These are phyloP conservation scores for Kwoniella dendrophila DNA, from an alignment of 768 basidiomycete genomes.

Conservation along the genomic window DNA sequence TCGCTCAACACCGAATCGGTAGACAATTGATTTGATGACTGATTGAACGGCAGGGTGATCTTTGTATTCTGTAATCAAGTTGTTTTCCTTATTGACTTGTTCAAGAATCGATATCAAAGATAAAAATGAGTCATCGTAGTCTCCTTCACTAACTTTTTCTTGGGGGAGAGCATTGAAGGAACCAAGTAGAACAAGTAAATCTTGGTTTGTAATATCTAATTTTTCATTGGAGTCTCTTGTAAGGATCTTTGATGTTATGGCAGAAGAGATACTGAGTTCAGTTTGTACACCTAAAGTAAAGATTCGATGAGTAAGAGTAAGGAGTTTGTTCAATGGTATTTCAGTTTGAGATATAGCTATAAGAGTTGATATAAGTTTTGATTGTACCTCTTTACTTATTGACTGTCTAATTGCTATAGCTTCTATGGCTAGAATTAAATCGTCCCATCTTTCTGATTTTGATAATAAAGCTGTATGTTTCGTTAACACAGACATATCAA, in stretches of 20 bases:
- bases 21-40: conserved; percentile 8
- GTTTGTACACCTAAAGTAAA: conserved; percentile 9
- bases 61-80: not conserved
- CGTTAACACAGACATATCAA: conserved; percentile 1
- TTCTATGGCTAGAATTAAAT: conserved; percentile 6
- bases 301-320: conserved; percentile 5
- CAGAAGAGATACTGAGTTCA: not conserved
- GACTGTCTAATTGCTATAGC: not conserved
- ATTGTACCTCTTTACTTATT: not conserved
- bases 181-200: conserved; percentile 21
- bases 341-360: not conserved
- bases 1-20: conserved; percentile 20
- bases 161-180: not conserved
- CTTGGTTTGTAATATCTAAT: conserved; percentile 8
- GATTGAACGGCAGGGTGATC: not conserved
- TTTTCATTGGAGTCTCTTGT: not conserved
- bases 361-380: not conserved
- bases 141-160: conserved; percentile 11
- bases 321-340: conserved; percentile 4
- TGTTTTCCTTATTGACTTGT: not conserved
- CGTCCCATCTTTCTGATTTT: conserved; percentile 10
- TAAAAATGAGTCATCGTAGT: conserved; percentile 34
- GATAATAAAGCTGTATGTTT: conserved; percentile 15
- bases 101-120: conserved; percentile 27
- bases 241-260: conserved; percentile 17